Percentiles rank a stretch among this genome's conserved stretches.
Conservation (phyloP, 2,329 filamentous ascomycete species). For the Fonsecaea monophora region DNA sequence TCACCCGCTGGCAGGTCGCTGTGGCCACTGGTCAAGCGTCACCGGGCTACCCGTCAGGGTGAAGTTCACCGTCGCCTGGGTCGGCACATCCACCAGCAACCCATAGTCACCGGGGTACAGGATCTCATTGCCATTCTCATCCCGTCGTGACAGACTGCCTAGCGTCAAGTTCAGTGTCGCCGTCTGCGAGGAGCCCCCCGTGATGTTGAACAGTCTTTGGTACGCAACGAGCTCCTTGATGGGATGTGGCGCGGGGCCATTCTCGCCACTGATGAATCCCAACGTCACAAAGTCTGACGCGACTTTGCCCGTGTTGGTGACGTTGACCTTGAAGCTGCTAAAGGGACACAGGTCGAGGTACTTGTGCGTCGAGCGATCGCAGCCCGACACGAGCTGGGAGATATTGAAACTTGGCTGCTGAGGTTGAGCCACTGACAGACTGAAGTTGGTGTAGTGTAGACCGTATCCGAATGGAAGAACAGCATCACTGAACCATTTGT, state of each 20-base stretch:
- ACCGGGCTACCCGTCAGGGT: constrained; percentile 45
- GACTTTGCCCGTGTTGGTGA: constrained; percentile 48
- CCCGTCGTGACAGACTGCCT: constrained; percentile 48
- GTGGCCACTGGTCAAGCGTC: constrained; percentile 47
- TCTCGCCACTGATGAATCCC: constrained; percentile 47
- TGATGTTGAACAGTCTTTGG: constrained; percentile 44
- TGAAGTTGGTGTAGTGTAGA: constrained; percentile 54
- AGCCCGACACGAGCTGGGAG: constrained; percentile 43
- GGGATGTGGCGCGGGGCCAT: constrained; percentile 51
- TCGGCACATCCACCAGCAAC: constrained; percentile 51
- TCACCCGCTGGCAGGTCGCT: constrained; percentile 25
- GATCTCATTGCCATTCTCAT: constrained; percentile 48
- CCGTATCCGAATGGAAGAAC: constrained; percentile 54
- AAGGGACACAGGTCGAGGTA: constrained; percentile 48
- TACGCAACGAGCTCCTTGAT: constrained; percentile 53
- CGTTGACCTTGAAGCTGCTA: constrained; percentile 46
- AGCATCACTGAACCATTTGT: constrained; percentile 53
- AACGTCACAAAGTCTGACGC: constrained; percentile 53
- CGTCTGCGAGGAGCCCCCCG: constrained; percentile 39
- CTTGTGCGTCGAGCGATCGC: constrained; percentile 39
- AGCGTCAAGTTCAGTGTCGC: constrained; percentile 48
- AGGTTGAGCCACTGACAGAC: constrained; percentile 33
- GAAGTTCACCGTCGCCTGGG: constrained; percentile 44
- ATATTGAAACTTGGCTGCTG: constrained; percentile 44
- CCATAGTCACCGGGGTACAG: constrained; percentile 53